Evolutionary conservation across 495 filamentous ascomycete species (phyloP).

Genomic region (Aspergillus carlsbadensis): DNA sequence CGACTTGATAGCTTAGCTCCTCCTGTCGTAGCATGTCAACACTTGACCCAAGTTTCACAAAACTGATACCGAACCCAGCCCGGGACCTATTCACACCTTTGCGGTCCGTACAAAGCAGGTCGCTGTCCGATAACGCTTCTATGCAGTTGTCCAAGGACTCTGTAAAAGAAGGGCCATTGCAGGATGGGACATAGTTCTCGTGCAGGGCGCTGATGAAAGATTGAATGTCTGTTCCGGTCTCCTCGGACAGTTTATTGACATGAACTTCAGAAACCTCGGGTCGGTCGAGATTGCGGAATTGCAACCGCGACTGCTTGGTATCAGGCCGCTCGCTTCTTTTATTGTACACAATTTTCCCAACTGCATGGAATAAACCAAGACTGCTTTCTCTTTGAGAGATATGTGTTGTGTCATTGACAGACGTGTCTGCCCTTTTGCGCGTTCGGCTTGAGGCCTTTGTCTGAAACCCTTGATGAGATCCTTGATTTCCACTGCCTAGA

Average conservation of each 20-base stretch:
- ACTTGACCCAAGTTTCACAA: conserved; percentile 45
- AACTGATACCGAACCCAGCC: conserved; percentile 36
- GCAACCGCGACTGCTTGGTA: conserved; percentile 26
- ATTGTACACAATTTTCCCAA: conserved; percentile 94
- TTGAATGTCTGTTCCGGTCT: conserved; percentile 82
- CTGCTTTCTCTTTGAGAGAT: conserved; percentile 82
- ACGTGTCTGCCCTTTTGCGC: conserved; percentile 52
- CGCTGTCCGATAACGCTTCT: conserved; percentile 81
- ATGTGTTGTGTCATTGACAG: conserved; percentile 64
- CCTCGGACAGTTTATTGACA: conserved; percentile 75
- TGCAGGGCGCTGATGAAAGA: conserved; percentile 92
- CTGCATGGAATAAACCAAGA: conserved; percentile 91
- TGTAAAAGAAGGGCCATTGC: conserved; percentile 58
- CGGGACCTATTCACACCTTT: conserved; percentile 27
- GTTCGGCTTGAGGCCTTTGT: conserved; percentile 59
- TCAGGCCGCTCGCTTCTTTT: conserved; percentile 59
- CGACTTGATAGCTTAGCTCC: conserved; percentile 87
- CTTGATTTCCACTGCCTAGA: conserved; percentile 63
- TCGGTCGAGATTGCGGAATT: conserved; percentile 58
- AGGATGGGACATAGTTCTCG: conserved; percentile 90
- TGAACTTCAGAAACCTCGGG: conserved; percentile 67
- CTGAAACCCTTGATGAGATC: conserved; percentile 38
- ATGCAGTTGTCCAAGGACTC: conserved; percentile 75
- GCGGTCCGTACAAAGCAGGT: conserved; percentile 62
- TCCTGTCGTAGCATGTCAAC: conserved; percentile 81